Base-by-base conservation (phyloP, 805 yeast genomes). In the Teunomyces pallodes region DNA sequence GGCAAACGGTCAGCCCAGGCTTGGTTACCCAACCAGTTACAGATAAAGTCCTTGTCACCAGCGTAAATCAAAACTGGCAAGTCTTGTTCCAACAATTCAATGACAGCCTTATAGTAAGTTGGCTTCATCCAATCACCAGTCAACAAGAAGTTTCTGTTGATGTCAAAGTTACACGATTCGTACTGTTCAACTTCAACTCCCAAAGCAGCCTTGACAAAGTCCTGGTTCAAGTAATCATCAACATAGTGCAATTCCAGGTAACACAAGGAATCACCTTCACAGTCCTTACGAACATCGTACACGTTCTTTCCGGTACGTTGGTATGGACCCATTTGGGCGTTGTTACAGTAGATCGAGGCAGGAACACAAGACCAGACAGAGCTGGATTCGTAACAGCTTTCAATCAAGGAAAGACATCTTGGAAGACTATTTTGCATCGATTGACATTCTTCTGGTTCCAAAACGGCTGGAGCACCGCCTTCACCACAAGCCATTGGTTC, bases 91-190 rank as follows among this genome's bases (percentile, higher is more conserved):
- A 90, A 76, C 52, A 90, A 70, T 41, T 80, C 80, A 20, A 84
- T 75, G 35, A 92, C 89, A 36, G 65, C 63, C 61, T 62, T 67
- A 59, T 65, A 66, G 64, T 84, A 90, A 17, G 32, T 29, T 24
- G 96, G 96, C 67, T 85, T 84, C 84, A 87, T 83, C 86, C 92
- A 87, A 71, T 92, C 99, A 54, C 97, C 97, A 16, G 88, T 82
- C 57, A 89, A 80, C 54, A 86, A 61, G 69, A 92, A 92, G 76
- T 87, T 84, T 64, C 84, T 79, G 76, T 83, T 84, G 51, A 92
- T 83, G 50, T 83, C 86, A 60, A 80, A 80, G 71, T 86, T 88
- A 74, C 97, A 90, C 12, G 87, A 79, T 58, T 80, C 79, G 68
- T 81, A 92, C 13, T 70, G 65, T 44, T 85, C 89, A 51, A 90